Conservation (phyloP, 2,329 filamentous ascomycete species). For the Pleomassaria siparia region DNA sequence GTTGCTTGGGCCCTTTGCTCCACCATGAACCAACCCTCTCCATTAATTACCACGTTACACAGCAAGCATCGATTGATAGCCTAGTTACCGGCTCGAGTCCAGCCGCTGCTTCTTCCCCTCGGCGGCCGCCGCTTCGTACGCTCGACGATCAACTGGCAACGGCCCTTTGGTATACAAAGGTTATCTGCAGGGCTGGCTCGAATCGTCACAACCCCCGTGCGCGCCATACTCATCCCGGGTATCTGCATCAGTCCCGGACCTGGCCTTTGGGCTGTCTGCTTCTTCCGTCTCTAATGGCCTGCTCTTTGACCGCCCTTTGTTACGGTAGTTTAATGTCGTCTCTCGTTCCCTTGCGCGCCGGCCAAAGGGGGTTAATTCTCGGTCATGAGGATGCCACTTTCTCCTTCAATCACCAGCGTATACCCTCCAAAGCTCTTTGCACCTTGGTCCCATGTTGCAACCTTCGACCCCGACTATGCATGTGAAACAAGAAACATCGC, state of each 20-base stretch:
- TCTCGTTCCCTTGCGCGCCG: slow-evolving; percentile 23
- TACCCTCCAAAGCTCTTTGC: slow-evolving; percentile 14
- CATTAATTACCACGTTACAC: slow-evolving; percentile 33
- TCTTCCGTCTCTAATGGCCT: slow-evolving; percentile 20
- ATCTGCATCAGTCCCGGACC: slow-evolving; percentile 22
- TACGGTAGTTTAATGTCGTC: slow-evolving; percentile 16
- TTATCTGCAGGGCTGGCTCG: slow-evolving; percentile 31
- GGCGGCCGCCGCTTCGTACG: slow-evolving; percentile 23
- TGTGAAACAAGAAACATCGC: slow-evolving; percentile 17
- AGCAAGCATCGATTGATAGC: slow-evolving; percentile 34
- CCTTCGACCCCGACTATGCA: slow-evolving; percentile 16
- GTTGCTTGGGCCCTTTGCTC: slow-evolving; percentile 24
- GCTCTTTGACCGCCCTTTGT: slow-evolving; percentile 12
- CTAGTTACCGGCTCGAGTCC: slow-evolving; percentile 23
- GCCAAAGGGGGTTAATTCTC: slow-evolving; percentile 25
- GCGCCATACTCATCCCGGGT: slow-evolving; percentile 30
- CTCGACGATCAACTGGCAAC: slow-evolving; percentile 29
- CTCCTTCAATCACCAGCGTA: slow-evolving; percentile 18
- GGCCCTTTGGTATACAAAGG: slow-evolving; percentile 13
- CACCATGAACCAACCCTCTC: slow-evolving; percentile 21
- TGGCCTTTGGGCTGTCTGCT: slow-evolving; percentile 29
- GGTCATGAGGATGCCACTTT: slow-evolving; percentile 29
- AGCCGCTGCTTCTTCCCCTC: slow-evolving; percentile 5
- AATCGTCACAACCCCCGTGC: slow-evolving; percentile 35
- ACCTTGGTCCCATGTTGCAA: slow-evolving; percentile 11